phyloP scores from a whole-genome alignment of 2,329 filamentous ascomycete genomes.

The Aureobasidium pullulans region DNA sequence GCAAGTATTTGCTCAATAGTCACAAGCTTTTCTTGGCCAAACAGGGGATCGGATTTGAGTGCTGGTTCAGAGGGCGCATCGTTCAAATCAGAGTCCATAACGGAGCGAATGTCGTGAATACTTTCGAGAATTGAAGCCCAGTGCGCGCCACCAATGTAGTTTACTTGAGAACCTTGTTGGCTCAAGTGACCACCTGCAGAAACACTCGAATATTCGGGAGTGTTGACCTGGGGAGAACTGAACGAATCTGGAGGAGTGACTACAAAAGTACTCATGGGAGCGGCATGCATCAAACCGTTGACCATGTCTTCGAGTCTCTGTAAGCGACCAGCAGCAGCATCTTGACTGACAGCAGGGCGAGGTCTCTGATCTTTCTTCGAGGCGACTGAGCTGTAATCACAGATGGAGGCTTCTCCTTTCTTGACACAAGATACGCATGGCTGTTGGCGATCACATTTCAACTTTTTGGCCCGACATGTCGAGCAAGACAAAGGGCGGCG shows the following conservation, averaged over 20 bases:
- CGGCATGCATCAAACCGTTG: slow-evolving; percentile 1
- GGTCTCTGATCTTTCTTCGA: neutral
- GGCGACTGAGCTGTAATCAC: neutral
- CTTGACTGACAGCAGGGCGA: neutral
- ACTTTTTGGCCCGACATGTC: neutral
- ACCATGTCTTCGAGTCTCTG: slow-evolving; percentile 12
- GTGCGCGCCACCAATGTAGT: slow-evolving; percentile 8
- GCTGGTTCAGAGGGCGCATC: neutral
- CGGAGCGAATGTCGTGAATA: slow-evolving; percentile 2
- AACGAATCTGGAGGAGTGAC: neutral
- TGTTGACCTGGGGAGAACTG: neutral
- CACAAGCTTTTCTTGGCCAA: neutral
- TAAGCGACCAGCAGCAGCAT: slow-evolving; percentile 4
- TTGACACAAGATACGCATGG: slow-evolving; percentile 9
- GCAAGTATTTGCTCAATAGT: neutral
- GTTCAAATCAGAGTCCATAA: neutral
- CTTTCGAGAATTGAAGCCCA: slow-evolving; percentile 13
- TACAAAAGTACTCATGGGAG: neutral
- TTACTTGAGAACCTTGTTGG: neutral
- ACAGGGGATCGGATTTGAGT: neutral
- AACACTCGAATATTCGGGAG: neutral
- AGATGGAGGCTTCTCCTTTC: neutral
- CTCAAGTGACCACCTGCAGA: slow-evolving; percentile 8
- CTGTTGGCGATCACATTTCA: slow-evolving; percentile 7
- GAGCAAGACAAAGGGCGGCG: slow-evolving; percentile 5